Evolutionary conservation across 345 rosid genomes (phyloP), one percentile per base, ranked within the genome.

Genomic region (Rhizophora apiculata): DNA sequence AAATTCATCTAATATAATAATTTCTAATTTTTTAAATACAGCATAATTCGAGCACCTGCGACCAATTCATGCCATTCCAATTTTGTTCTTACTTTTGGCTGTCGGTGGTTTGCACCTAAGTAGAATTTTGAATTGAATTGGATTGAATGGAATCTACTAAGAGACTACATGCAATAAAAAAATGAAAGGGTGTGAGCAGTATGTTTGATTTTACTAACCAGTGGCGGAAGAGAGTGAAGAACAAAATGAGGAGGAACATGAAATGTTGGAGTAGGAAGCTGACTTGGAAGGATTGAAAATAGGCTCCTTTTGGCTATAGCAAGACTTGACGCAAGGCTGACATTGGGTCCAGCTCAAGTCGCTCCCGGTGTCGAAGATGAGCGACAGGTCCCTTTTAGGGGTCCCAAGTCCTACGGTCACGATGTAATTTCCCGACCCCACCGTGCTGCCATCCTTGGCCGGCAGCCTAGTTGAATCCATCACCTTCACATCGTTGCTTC

Each of bases 231-330:
- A 2, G 37, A 92, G 91, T 0, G 84, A 75, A 58, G 2, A 39
- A 81, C 96, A 92, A 0, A 60, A 3, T 0, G 84, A 6, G 0
- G 92, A 77, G 16, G 82, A 24, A 51, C 98, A 92, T 0, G 91
- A 80, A 67, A 90, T 65, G 67, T 90, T 92, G 71, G 61, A 5
- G 68, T 90, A 92, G 0, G 98, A 73, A 4, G 74, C 64, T n/a
- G 98, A 92, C 0, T 2, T 10, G 2, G 61, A 24, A 16, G 60
- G 74, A 10, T 77, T 16, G 48, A 72, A 77, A n/a, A 24, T 24
- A 24, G 24, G 24, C 24, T 24, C 24, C 24, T 24, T 24, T 24
- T 24, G 24, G 24, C 24, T 24, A 24, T 24, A 24, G 24, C 24
- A 24, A 24, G 24, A 24, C 24, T 24, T 24, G 24, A 24, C 24